Conservation (phyloP, 2,329 filamentous ascomycete genomes). For the Harringtonia lauricola region DNA sequence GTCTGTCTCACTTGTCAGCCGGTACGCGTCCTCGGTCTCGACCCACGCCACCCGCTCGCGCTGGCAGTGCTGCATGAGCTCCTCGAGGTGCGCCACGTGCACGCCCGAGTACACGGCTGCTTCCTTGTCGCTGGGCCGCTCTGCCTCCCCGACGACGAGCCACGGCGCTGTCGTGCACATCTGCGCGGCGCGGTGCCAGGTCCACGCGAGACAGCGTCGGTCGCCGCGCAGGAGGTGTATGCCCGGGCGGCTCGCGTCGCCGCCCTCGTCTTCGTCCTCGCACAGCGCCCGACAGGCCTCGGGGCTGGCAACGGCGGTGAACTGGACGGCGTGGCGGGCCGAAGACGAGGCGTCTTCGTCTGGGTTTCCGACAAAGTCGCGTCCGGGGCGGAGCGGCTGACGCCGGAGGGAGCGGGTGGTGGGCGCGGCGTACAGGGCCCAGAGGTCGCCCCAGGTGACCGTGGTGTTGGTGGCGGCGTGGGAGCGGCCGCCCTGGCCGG, state of each 20-base stretch:
- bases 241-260: background rate
- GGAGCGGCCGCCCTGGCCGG: slow-evolving; percentile 13
- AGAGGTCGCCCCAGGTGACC: slow-evolving; percentile 34
- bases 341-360: slow-evolving; percentile 31
- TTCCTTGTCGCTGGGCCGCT: background rate
- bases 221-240: background rate
- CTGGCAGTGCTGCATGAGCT: slow-evolving; percentile 4
- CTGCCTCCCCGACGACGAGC: slow-evolving; percentile 32
- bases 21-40: slow-evolving; percentile 2
- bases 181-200: slow-evolving; percentile 28
- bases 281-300: slow-evolving; percentile 34
- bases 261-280: slow-evolving; percentile 16
- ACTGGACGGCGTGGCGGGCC: slow-evolving; percentile 12
- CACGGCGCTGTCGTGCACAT: slow-evolving; percentile 36
- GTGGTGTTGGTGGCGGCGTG: background rate
- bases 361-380: slow-evolving; percentile 36
- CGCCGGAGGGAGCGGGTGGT: slow-evolving; percentile 25
- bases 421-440: slow-evolving; percentile 33
- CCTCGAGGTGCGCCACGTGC: slow-evolving; percentile 16
- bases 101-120: slow-evolving; percentile 24
- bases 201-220: slow-evolving; percentile 37
- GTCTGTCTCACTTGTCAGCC: background rate
- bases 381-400: slow-evolving; percentile 24
- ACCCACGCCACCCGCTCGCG: slow-evolving; percentile 6
- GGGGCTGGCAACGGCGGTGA: slow-evolving; percentile 22